A percentile compares a stretch with the other conserved stretches of the same genome.
phyloP scores from a whole-genome alignment of 257 asterid species.

The Thymus mandschuricus region DNA sequence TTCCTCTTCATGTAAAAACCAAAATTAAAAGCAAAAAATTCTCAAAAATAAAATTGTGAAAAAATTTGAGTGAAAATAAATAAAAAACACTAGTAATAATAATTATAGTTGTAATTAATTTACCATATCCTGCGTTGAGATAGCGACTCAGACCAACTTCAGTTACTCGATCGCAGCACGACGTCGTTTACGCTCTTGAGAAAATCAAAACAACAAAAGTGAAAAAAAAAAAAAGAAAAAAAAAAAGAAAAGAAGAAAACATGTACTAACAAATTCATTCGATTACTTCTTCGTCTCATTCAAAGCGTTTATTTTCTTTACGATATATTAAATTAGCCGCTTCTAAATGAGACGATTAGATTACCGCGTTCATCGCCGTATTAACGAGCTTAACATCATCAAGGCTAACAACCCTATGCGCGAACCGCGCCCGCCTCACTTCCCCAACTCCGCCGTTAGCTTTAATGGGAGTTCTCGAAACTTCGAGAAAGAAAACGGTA shows the following conservation, averaged over 20 bases:
- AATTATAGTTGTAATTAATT: neutral
- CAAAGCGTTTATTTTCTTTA: no score
- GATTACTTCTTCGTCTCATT: no score
- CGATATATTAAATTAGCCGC: no score
- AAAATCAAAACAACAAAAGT: neutral
- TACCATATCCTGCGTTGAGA: neutral
- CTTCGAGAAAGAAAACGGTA: neutral
- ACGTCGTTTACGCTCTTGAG: neutral
- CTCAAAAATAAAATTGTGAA: no score
- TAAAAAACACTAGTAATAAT: neutral
- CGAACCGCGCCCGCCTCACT: neutral
- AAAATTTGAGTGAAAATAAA: no score
- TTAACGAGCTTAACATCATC: conserved; percentile 15
- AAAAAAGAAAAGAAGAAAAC: neutral
- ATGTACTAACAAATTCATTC: no score
- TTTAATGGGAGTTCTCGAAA: conserved; percentile 12
- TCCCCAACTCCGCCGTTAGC: neutral
- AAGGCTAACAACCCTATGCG: neutral
- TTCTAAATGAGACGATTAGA: neutral
- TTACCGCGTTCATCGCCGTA: conserved; percentile 8
- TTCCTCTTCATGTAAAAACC: conserved; percentile 14
- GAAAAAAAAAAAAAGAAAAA: no score
- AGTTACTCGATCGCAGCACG: neutral
- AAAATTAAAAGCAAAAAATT: no score
- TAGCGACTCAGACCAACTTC: neutral